Evolutionary conservation across 2,329 filamentous ascomycete genomes (phyloP).

Genomic region (Niveomyces coronatus): DNA sequence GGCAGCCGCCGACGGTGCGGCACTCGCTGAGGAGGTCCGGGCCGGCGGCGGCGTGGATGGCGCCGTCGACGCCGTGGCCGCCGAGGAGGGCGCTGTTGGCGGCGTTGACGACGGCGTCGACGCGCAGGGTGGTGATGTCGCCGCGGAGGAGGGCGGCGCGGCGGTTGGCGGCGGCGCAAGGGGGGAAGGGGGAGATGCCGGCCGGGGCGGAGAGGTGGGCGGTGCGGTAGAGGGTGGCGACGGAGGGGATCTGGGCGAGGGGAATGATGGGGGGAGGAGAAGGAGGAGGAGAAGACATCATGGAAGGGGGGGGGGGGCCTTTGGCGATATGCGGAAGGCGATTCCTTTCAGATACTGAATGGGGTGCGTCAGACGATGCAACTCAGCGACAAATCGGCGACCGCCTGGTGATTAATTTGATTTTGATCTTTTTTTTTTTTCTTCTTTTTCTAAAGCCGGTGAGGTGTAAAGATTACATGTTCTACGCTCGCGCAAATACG

Average conservation of each 20-base stretch:
- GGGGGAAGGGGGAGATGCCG: conserved; percentile 27
- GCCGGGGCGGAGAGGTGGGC: conserved; percentile 12
- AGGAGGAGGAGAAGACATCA: background rate
- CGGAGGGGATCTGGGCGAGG: conserved; percentile 48
- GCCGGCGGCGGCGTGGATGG: conserved; percentile 80
- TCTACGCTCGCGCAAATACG: too few species aligned
- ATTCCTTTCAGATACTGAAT: too few species aligned
- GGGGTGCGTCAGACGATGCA: too few species aligned
- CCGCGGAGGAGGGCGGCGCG: conserved; percentile 59
- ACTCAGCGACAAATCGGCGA: too few species aligned
- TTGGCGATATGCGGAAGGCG: too few species aligned
- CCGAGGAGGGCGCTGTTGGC: conserved; percentile 71
- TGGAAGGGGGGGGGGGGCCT: too few species aligned
- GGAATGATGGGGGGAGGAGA: conserved; percentile 19
- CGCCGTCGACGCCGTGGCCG: conserved; percentile 83
- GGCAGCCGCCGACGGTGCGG: conserved; percentile 57
- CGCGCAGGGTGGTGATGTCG: conserved; percentile 70
- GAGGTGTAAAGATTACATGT: too few species aligned
- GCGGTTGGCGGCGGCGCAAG: conserved; percentile 46
- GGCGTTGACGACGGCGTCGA: conserved; percentile 87
- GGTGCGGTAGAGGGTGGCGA: conserved; percentile 56
- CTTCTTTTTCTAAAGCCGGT: too few species aligned
- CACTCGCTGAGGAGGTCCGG: conserved; percentile 60
- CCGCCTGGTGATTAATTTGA: too few species aligned
- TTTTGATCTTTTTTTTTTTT: too few species aligned